Base-by-base conservation (phyloP, 1,139 yeast species). In the Yamadazyma spencermartinsiae region DNA sequence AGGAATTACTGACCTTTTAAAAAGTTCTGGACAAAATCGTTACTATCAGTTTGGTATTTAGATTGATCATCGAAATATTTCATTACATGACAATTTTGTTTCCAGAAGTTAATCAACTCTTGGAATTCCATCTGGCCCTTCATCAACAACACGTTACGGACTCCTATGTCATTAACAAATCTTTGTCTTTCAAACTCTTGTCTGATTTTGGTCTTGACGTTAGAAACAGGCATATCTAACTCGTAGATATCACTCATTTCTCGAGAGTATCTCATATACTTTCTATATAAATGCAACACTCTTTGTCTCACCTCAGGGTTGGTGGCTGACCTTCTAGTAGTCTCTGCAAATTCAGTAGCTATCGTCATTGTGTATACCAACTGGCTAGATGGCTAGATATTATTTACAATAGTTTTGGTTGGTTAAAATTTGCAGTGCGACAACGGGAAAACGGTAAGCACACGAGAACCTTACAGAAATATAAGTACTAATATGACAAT, bases 71-170 rank as follows among this genome's bases (percentile, higher is more conserved):
- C 86, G 54, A 86, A 86, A 68, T 81, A 86, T 65, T 84, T 80
- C 79, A 85, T 72, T 29, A 87, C 89, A 63, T 87, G 95, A 52
- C 92, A 79, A 57, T 80, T 83, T 68, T 87, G 95, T 63, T 87
- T 87, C 96, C 96, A 87, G 70, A 86, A 87, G 67, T 87, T 87
- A 54, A 84, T 74, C 57, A 86, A 76, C 60, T 87, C 96, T 60
- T 87, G 96, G 63, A 81, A 87, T 63, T 87, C 96, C 92, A 86
- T 86, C 56, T 86, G 92, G 6, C 94, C 95, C 68, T 85, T 84
- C 71, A 85, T 80, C 52, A 80, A 78, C 42, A 86, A 71, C 13
- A 85, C 74, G 61, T 86, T 87, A 49, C 76, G 69, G 31, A 84
- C 79, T 23, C 79, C 79, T 46, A 82, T 61, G 56, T 84, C 88